These are phyloP conservation scores for Lophiostoma macrostomum DNA, from an alignment of 495 filamentous ascomycete species.

Conservation along the genomic window DNA sequence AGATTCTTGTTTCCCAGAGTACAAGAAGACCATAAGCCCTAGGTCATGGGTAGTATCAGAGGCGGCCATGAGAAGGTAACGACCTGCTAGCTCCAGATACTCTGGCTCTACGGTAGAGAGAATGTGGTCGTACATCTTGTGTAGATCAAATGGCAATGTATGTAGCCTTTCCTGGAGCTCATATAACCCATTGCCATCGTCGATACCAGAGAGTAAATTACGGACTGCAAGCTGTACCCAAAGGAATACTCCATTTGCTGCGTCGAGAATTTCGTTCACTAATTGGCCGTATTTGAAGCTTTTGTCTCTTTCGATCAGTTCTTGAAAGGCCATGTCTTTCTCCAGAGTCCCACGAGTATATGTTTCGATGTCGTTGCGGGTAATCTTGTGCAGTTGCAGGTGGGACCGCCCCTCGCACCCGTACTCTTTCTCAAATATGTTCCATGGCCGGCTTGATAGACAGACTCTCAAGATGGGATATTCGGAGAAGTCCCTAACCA, in stretches of 20 bases:
- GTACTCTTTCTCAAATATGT: slow-evolving; percentile 33
- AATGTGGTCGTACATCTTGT: no score
- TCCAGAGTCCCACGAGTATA: neutral
- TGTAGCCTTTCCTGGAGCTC: no score
- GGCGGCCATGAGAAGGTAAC: no score
- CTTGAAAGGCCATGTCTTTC: neutral
- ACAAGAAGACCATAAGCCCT: no score
- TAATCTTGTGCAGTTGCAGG: neutral
- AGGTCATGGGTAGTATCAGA: no score
- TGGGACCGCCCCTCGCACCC: neutral
- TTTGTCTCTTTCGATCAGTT: neutral
- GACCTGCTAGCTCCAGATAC: no score
- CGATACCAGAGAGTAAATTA: no score
- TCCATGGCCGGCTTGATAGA: slow-evolving; percentile 42
- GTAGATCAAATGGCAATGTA: no score
- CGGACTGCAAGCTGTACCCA: no score
- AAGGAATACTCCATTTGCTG: slow-evolving; percentile 31
- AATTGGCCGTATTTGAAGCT: neutral
- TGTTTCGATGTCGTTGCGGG: neutral
- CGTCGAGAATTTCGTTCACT: slow-evolving; percentile 4
- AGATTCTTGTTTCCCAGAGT: no score
- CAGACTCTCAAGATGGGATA: slow-evolving; percentile 37
- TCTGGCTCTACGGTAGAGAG: no score
- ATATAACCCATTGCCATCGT: no score
- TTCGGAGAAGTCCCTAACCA: slow-evolving; percentile 19